These are phyloP conservation scores for Cucurbitaria berberidis DNA, from an alignment of 2,329 filamentous ascomycete species.

Conservation along the genomic window DNA sequence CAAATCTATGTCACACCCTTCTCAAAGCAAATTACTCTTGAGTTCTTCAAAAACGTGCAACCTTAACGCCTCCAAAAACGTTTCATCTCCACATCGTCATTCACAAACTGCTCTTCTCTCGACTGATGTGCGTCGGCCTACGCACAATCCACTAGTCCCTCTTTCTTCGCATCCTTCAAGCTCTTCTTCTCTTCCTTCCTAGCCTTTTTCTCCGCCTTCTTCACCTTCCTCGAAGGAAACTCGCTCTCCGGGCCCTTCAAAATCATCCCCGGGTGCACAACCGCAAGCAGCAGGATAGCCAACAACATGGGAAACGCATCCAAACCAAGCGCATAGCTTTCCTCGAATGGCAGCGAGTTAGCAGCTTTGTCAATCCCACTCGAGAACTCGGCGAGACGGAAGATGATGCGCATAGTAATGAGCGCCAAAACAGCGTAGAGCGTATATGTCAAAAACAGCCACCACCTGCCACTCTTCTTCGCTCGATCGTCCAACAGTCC, in stretches of 20 bases:
- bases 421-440: slow-evolving; percentile 52
- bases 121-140: not conserved
- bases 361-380: slow-evolving; percentile 49
- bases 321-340: slow-evolving; percentile 59
- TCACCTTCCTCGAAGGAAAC: slow-evolving; percentile 34
- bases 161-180: slow-evolving; percentile 15
- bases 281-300: slow-evolving; percentile 26
- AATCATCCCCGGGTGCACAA: slow-evolving; percentile 33
- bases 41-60: not conserved
- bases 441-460: slow-evolving; percentile 43
- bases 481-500: not conserved
- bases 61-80: not conserved
- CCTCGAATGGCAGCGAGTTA: slow-evolving; percentile 57
- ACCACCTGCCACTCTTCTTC: slow-evolving; percentile 2
- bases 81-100: not conserved
- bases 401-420: slow-evolving; percentile 63
- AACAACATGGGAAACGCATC: slow-evolving; percentile 65
- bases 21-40: not conserved
- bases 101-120: not conserved
- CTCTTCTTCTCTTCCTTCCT: slow-evolving; percentile 25
- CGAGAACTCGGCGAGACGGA: slow-evolving; percentile 64
- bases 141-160: not conserved
- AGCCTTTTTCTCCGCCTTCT: slow-evolving; percentile 31
- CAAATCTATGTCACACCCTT: not conserved
- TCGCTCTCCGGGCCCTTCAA: slow-evolving; percentile 33